Evolutionary conservation across 2,329 filamentous ascomycete species (phyloP), one percentile per base, ranked within the genome.

Genomic region (Ceratocystis papillata): DNA sequence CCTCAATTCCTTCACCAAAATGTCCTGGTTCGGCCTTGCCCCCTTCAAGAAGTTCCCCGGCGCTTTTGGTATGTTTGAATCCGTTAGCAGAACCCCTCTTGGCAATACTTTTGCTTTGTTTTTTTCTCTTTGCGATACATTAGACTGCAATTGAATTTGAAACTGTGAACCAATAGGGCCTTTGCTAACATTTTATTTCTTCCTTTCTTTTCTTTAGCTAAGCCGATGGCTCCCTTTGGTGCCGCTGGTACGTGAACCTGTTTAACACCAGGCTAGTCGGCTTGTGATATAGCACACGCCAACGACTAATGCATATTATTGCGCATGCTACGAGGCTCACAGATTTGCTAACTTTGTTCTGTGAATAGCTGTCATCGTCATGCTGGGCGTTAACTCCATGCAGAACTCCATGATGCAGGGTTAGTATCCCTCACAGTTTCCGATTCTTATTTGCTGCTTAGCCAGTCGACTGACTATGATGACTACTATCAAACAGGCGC

Each of bases 221-320:
- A 85, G 83, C 91, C 93, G 73, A 87, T 95, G 87, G 86, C 85
- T 77, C 93, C 93, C 72, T 97, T 97, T 85, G 94, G 92, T 83
- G 82, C 83, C 78, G 93, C 93, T 77, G 91, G 93, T 96, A 94
- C 76, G 69, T 57, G 33, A 57, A 57, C 33, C 63, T 62, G 33
- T 7, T 37, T 15, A 41, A 41, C 37, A 41, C 37, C 37, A 41
- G 37, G 37, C 37, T 41, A 5, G 10, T 4, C 37, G 10, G 37
- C 37, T 41, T 41, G 10, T 41, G 37, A 41, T 41, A 41, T 41
- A 41, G 37, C 12, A 12, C 37, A 41, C 12, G 37, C 37, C 10
- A 15, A 12, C 37, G 37, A 5, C 8, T 5, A 8, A 41, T 41
- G 37, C 37, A 41, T 41, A 41, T 5, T 15, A 41, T 37, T 63